Evolutionary conservation across 805 yeast genomes (phyloP).

Genomic region (Komagataella populi): DNA sequence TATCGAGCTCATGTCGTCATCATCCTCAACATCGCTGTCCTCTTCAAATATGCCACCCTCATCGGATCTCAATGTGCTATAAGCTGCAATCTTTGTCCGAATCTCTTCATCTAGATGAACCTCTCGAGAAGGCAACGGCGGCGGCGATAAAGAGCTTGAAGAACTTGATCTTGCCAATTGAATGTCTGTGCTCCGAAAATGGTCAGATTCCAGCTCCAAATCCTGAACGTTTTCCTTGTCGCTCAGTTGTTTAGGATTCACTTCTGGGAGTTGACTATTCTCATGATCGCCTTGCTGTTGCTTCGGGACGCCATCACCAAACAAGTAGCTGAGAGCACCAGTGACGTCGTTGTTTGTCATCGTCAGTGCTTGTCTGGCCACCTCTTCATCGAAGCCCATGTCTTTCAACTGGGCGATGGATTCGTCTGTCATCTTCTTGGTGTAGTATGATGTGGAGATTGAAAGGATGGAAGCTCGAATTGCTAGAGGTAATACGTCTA

Average conservation of each 20-base stretch:
- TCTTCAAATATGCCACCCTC: neutral
- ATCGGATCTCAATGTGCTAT: constrained; percentile 6
- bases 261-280: neutral
- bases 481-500: too few relatives aligned
- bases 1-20: constrained; percentile 1
- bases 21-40: constrained; percentile 1
- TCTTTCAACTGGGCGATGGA: constrained; percentile 8
- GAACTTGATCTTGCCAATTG: neutral
- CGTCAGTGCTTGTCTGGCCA: constrained; percentile 23
- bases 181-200: neutral
- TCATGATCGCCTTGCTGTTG: neutral
- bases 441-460: neutral
- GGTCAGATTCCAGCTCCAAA: neutral
- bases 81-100: constrained; percentile 9
- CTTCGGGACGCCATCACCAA: constrained; percentile 12
- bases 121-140: constrained; percentile 2
- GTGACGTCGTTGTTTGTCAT: constrained; percentile 17
- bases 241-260: neutral
- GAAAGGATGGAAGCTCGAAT: neutral
- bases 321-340: constrained; percentile 22
- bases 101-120: constrained; percentile 12
- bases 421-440: neutral
- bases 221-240: neutral
- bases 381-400: constrained; percentile 26
- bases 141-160: neutral